These are phyloP conservation scores for Penicillium robsamsonii DNA, from an alignment of 495 filamentous ascomycete species.

Conservation along the genomic window DNA sequence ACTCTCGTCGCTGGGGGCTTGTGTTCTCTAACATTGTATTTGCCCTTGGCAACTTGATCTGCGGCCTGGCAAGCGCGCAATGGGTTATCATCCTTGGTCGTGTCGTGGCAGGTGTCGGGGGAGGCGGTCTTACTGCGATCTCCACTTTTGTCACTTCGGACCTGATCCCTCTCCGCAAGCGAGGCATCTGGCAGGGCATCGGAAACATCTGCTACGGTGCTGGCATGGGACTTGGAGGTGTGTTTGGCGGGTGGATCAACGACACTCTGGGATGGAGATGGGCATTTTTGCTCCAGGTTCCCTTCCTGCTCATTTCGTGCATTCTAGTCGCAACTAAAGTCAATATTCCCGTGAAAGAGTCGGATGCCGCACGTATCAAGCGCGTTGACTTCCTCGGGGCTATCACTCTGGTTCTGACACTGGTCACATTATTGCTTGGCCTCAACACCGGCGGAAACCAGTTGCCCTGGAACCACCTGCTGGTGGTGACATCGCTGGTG, in stretches of 20 bases:
- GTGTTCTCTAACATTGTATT: constrained; percentile 80
- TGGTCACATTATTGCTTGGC: constrained; percentile 76
- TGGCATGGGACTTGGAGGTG: constrained; percentile 59
- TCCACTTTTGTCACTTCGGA: constrained; percentile 80
- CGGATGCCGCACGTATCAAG: constrained; percentile 52
- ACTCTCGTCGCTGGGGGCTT: constrained; percentile 72
- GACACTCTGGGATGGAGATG: constrained; percentile 71
- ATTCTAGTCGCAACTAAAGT: constrained; percentile 66
- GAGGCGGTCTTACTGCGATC: constrained; percentile 80
- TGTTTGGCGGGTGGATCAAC: constrained; percentile 79
- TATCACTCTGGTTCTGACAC: constrained; percentile 60
- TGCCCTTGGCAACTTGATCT: constrained; percentile 77
- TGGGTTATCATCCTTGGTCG: constrained; percentile 74
- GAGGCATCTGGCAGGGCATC: constrained; percentile 82
- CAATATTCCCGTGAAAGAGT: constrained; percentile 71
- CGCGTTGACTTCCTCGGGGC: constrained; percentile 86
- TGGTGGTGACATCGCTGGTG: constrained; percentile 68
- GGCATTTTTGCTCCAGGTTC: constrained; percentile 83
- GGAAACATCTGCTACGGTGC: constrained; percentile 76
- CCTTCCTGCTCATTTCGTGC: constrained; percentile 59
- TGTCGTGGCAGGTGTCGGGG: constrained; percentile 80
- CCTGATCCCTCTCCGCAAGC: constrained; percentile 74
- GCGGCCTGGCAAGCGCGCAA: constrained; percentile 71
- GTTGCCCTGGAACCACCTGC: constrained; percentile 79
- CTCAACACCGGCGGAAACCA: constrained; percentile 84